These are phyloP conservation scores for Sporisorium exsertum DNA, from an alignment of 1,284 basidiomycete species.

Conservation along the genomic window DNA sequence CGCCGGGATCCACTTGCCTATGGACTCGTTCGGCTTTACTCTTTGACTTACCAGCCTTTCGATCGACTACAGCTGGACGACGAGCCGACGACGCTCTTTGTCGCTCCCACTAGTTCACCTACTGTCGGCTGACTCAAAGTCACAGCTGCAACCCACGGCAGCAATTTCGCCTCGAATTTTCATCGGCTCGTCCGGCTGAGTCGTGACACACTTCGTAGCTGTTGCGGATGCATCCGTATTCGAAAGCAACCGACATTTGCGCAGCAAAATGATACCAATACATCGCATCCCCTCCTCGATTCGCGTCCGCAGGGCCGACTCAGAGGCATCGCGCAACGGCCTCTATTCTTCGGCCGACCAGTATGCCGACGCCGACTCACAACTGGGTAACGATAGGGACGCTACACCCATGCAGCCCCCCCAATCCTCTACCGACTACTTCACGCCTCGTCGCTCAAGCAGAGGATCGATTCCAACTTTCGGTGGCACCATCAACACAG, in stretches of 20 bases:
- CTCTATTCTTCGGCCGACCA: conserved; percentile 25
- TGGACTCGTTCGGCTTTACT: not conserved
- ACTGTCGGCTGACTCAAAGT: not conserved
- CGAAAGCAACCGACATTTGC: not conserved
- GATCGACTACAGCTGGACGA: not conserved
- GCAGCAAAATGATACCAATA: conserved; percentile 15
- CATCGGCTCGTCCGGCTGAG: conserved; percentile 3
- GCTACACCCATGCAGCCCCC: conserved; percentile 1
- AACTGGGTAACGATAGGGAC: not conserved
- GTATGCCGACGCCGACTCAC: not conserved
- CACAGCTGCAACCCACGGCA: not conserved
- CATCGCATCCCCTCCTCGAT: conserved; percentile 47
- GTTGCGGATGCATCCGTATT: too few relatives aligned
- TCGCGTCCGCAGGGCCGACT: conserved; percentile 31
- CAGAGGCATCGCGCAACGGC: conserved; percentile 11
- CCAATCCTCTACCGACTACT: conserved; percentile 17
- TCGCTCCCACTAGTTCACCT: not conserved
- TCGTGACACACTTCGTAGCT: not conserved
- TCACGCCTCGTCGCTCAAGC: conserved; percentile 1
- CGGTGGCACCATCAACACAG: not conserved
- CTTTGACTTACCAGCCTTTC: not conserved
- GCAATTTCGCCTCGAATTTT: not conserved
- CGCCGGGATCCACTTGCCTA: not conserved
- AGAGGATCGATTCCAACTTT: conserved; percentile 14
- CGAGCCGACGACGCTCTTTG: not conserved